Evolutionary conservation across 2,329 filamentous ascomycete genomes (phyloP).

Genomic region (Cercospora sojina): DNA sequence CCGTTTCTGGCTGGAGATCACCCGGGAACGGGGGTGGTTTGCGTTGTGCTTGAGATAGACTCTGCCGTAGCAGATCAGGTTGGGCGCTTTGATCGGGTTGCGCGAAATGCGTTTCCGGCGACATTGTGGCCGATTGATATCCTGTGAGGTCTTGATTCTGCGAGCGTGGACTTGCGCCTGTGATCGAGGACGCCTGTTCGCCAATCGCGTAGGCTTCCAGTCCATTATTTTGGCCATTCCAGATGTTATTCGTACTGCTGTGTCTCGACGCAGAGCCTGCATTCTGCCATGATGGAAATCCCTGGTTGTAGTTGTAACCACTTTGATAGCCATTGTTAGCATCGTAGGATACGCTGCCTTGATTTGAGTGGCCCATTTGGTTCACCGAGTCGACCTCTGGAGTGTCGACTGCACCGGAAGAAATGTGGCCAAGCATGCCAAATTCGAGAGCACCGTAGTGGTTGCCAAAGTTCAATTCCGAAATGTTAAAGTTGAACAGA

Average conservation of each 20-base stretch:
- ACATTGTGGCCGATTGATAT: constrained; percentile 37
- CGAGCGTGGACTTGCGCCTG: constrained; percentile 58
- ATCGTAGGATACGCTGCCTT: constrained; percentile 35
- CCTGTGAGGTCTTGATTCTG: constrained; percentile 51
- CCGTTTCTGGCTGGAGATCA: constrained; percentile 30
- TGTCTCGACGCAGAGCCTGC: constrained; percentile 43
- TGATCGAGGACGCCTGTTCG: constrained; percentile 55
- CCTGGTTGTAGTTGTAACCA: constrained; percentile 27
- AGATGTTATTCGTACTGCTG: constrained; percentile 45
- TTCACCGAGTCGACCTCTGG: constrained; percentile 37
- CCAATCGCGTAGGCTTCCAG: constrained; percentile 60
- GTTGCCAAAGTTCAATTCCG: constrained; percentile 91
- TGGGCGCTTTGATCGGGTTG: constrained; percentile 35
- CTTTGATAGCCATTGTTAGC: constrained; percentile 27
- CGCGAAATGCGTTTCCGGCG: constrained; percentile 35
- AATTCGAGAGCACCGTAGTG: constrained; percentile 96
- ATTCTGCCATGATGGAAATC: constrained; percentile 35
- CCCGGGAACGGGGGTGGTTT: constrained; percentile 34
- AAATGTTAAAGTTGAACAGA: constrained; percentile 92
- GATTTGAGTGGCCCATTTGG: constrained; percentile 31
- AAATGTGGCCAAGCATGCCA: constrained; percentile 94
- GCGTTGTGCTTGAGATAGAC: constrained; percentile 36
- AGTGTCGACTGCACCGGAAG: constrained; percentile 65
- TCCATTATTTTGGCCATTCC: constrained; percentile 45
- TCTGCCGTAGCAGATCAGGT: constrained; percentile 36